phyloP scores from a whole-genome alignment of 2,329 filamentous ascomycete species.

The Penicillium sp. region DNA sequence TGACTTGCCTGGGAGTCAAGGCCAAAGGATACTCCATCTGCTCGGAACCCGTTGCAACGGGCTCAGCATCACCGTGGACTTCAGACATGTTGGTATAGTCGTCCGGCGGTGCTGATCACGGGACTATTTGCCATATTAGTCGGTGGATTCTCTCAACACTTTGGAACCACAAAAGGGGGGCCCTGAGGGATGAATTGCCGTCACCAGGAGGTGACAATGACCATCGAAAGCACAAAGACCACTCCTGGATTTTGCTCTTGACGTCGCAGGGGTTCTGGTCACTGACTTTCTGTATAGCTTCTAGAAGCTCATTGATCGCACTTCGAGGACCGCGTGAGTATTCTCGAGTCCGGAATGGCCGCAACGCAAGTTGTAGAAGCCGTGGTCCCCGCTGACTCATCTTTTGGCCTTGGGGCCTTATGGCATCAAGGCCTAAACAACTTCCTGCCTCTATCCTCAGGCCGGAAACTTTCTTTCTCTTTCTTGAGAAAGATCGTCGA shows the following conservation, averaged over 20 bases:
- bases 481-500: conserved; percentile 5
- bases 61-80: conserved; percentile 38
- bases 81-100: conserved; percentile 38
- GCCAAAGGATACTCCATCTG: conserved; percentile 61
- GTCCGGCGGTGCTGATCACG: conserved; percentile 32
- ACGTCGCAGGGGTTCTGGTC: conserved; percentile 16
- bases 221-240: conserved; percentile 1
- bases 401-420: conserved; percentile 1
- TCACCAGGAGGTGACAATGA: conserved; percentile 3
- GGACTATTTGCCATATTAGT: conserved; percentile 41
- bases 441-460: background rate
- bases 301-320: conserved; percentile 31
- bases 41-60: conserved; percentile 34
- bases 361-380: conserved; percentile 41
- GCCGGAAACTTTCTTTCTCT: background rate
- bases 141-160: conserved; percentile 2
- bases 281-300: conserved; percentile 31
- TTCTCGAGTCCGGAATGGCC: conserved; percentile 47
- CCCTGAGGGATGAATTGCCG: background rate
- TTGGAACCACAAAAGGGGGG: background rate
- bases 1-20: conserved; percentile 75
- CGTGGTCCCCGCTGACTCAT: conserved; percentile 33
- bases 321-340: conserved; percentile 47
- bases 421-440: background rate
- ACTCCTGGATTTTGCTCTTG: conserved; percentile 6